A percentile compares a stretch with the other conserved stretches of the same genome.
Evolutionary conservation across 169 alveolate genomes (phyloP).

Genomic region (Perkinsus chesapeaki): DNA sequence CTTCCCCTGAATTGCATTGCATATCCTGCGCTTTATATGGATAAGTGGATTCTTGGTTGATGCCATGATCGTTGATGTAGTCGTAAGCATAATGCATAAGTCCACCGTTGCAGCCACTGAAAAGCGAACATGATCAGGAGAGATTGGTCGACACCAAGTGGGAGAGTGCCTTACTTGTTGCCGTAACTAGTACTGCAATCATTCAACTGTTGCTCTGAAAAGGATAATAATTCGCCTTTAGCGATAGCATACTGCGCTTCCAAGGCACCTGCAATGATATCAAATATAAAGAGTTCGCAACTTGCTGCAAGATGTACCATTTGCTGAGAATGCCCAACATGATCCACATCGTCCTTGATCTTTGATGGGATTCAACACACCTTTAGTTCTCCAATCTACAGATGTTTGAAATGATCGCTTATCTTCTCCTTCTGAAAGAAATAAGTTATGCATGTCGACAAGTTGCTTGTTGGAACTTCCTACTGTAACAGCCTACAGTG

Average conservation of each 20-base stretch:
- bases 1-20: not conserved
- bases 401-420: no score
- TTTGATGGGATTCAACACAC: conserved; percentile 32
- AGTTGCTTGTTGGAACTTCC: no score
- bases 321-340: conserved; percentile 79
- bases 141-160: no score
- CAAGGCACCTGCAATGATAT: conserved; percentile 13
- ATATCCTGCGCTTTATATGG: not conserved
- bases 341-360: conserved; percentile 58
- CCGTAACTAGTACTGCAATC: conserved; percentile 51
- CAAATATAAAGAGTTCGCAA: conserved; percentile 30
- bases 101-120: conserved; percentile 68
- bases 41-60: not conserved
- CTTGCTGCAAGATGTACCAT: conserved; percentile 52
- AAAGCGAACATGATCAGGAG: not conserved
- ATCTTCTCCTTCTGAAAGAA: no score
- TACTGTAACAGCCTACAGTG: no score
- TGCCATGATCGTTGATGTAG: conserved; percentile 12
- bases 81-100: conserved; percentile 42
- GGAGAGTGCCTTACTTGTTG: no score
- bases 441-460: no score
- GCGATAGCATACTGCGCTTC: not conserved
- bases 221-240: not conserved
- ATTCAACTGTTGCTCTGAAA: conserved; percentile 63
- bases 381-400: conserved; percentile 28